Evolutionary conservation across 768 basidiomycete genomes (phyloP).

Genomic region (Cystofilobasidium macerans): DNA sequence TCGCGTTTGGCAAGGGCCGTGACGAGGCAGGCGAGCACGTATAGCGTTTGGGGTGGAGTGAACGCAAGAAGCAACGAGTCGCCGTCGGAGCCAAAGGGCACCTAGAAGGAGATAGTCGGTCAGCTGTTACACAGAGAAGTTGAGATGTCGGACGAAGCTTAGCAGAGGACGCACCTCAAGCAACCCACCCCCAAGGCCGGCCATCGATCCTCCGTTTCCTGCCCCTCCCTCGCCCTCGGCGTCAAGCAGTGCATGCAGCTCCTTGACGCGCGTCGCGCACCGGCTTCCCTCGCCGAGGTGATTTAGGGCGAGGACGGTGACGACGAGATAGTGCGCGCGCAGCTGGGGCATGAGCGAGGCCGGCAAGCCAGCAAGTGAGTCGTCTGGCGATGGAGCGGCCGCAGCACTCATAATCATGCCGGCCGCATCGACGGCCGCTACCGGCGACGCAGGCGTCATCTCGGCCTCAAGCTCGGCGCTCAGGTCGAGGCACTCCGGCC

Average conservation of each 20-base stretch:
- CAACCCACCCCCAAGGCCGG: constrained; percentile 16
- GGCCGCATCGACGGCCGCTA: no score
- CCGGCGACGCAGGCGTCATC: neutral
- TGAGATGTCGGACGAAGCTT: neutral
- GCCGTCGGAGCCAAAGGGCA: constrained; percentile 3
- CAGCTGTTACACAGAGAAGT: neutral
- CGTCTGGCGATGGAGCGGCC: no score
- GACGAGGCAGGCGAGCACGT: constrained; percentile 24
- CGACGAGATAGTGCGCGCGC: constrained; percentile 7
- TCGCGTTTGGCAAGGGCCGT: constrained; percentile 21
- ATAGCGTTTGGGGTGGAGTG: constrained; percentile 15
- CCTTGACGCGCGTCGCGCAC: constrained; percentile 10
- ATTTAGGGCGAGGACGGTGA: constrained; percentile 6
- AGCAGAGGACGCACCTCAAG: constrained; percentile 13
- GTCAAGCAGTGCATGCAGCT: constrained; percentile 15
- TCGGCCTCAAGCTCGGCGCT: neutral
- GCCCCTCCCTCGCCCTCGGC: neutral
- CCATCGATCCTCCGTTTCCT: neutral
- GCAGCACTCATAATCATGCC: no score
- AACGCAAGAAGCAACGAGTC: neutral
- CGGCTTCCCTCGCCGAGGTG: constrained; percentile 10
- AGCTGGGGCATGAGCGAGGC: neutral
- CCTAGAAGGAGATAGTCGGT: neutral
- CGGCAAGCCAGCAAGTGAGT: neutral
- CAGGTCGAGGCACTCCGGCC: neutral